Evolutionary conservation across 2,329 filamentous ascomycete genomes (phyloP).

Genomic region (Fusarium liriodendri): DNA sequence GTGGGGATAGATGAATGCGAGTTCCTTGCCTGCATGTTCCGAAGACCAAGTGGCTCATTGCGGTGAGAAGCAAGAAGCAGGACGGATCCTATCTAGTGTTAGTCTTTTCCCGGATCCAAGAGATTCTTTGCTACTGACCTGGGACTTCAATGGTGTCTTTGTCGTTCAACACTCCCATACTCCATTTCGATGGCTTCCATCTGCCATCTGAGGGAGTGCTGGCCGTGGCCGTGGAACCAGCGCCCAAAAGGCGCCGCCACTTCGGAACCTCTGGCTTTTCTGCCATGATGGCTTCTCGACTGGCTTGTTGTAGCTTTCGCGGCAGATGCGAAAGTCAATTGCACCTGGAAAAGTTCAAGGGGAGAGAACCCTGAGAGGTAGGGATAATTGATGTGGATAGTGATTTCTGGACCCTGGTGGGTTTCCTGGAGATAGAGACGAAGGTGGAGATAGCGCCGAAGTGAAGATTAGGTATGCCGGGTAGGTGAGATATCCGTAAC

Average conservation of each 20-base stretch:
- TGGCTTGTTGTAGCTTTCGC: not conserved
- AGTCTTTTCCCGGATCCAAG: conserved; percentile 1
- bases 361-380: not conserved
- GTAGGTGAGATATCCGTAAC: not conserved
- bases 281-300: conserved; percentile 20
- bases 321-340: not conserved
- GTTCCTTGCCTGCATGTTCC: conserved; percentile 66
- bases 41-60: conserved; percentile 70
- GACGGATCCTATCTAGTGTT: conserved; percentile 62
- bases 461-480: not conserved
- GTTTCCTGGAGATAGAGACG: not conserved
- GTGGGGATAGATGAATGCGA: conserved; percentile 68
- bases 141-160: conserved; percentile 86
- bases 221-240: conserved; percentile 12
- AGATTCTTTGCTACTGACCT: conserved; percentile 61
- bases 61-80: conserved; percentile 65
- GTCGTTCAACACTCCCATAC: conserved; percentile 86
- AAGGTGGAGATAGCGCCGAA: not conserved
- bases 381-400: not conserved
- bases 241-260: conserved; percentile 38
- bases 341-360: not conserved
- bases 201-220: conserved; percentile 16
- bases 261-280: conserved; percentile 19
- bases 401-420: not conserved
- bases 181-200: conserved; percentile 59